Conservation (phyloP, 805 yeast genomes). For the Starmerella lactis-condensi region DNA sequence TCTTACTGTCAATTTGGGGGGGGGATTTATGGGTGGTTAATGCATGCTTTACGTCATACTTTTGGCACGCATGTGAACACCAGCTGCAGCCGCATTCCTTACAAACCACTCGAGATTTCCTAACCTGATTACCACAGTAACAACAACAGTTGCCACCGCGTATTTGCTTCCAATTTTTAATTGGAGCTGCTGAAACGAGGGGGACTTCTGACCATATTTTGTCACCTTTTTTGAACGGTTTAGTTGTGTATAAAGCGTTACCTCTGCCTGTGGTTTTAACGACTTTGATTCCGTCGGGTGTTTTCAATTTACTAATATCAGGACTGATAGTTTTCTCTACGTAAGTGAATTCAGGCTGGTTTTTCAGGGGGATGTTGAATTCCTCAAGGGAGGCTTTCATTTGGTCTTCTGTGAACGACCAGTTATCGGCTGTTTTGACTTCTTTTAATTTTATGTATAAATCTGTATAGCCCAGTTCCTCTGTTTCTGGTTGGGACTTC, state of each 20-base stretch:
- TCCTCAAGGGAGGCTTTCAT: conserved; percentile 36
- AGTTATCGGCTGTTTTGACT: conserved; percentile 30
- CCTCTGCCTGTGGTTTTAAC: conserved; percentile 37
- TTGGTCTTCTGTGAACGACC: conserved; percentile 46
- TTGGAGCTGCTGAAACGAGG: conserved; percentile 44
- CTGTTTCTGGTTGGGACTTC: conserved; percentile 48
- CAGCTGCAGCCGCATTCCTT: conserved; percentile 52
- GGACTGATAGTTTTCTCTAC: conserved; percentile 32
- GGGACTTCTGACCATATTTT: conserved; percentile 46
- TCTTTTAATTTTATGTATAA: conserved; percentile 34
- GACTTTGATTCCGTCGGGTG: conserved; percentile 28
- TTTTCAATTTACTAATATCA: conserved; percentile 23
- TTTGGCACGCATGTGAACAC: conserved; percentile 51
- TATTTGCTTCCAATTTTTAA: conserved; percentile 44
- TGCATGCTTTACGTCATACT: conserved; percentile 34
- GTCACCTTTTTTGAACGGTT: conserved; percentile 31
- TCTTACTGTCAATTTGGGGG: conserved; percentile 18
- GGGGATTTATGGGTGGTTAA: conserved; percentile 37
- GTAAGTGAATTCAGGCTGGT: conserved; percentile 31
- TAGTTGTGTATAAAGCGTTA: conserved; percentile 40
- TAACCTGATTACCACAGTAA: conserved; percentile 37
- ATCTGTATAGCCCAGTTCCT: conserved; percentile 36
- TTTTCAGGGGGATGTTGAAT: conserved; percentile 35
- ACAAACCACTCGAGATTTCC: conserved; percentile 21
- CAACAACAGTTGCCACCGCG: conserved; percentile 50